Percentiles rank a stretch among this genome's conserved stretches.
Conservation (phyloP, 2,329 filamentous ascomycete genomes). For the Cercospora berteroae region DNA sequence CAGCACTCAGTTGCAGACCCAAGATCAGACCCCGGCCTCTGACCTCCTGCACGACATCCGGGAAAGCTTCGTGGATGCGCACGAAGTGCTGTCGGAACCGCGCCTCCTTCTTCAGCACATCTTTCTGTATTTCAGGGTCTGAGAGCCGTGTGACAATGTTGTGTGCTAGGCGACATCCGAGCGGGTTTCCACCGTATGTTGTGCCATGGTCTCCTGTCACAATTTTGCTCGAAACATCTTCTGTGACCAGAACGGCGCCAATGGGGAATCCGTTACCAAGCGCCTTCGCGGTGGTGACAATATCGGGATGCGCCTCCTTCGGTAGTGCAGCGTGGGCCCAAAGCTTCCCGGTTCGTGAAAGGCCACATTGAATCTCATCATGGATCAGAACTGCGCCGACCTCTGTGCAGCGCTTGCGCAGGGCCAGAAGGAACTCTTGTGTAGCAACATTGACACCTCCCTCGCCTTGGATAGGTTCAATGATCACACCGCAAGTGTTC, state of each 20-base stretch:
- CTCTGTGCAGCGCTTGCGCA: conserved; percentile 80
- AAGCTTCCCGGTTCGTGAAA: conserved; percentile 79
- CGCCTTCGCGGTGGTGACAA: conserved; percentile 92
- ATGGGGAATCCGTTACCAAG: conserved; percentile 96
- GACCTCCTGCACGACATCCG: conserved; percentile 71
- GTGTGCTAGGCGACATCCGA: conserved; percentile 80
- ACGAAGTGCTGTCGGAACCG: conserved; percentile 60
- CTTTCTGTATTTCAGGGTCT: conserved; percentile 65
- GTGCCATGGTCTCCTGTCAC: conserved; percentile 84
- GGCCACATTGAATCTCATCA: conserved; percentile 95
- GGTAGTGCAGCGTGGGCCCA: conserved; percentile 84
- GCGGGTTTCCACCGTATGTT: conserved; percentile 89
- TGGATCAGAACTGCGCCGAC: conserved; percentile 88
- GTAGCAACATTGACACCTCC: conserved; percentile 84
- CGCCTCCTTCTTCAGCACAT: conserved; percentile 66
- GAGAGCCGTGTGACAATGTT: conserved; percentile 78
- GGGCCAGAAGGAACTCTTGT: conserved; percentile 76
- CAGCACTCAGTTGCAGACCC: conserved; percentile 75
- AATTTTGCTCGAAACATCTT: conserved; percentile 66
- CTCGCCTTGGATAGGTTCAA: conserved; percentile 97
- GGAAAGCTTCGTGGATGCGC: conserved; percentile 59
- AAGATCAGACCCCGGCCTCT: conserved; percentile 82
- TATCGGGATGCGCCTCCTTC: conserved; percentile 81
- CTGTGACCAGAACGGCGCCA: conserved; percentile 71
- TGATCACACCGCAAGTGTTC: conserved; percentile 86